A percentile compares a stretch with the other conserved stretches of the same genome.
These are phyloP conservation scores for Massospora cicadina DNA, from an alignment of 371 early-diverging fungal species.

Conservation along the genomic window DNA sequence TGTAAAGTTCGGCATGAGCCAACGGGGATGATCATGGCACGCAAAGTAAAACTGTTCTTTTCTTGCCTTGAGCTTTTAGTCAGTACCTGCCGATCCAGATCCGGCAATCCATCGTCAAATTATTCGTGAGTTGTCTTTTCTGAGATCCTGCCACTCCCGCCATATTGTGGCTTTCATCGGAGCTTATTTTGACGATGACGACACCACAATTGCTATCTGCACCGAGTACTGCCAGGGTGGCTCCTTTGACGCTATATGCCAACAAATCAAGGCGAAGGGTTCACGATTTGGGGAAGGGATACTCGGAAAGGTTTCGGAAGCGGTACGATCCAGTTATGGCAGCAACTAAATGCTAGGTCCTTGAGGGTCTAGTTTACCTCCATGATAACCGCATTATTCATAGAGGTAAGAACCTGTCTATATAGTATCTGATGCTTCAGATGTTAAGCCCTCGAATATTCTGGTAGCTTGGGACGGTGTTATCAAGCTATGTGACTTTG, in stretches of 20 bases:
- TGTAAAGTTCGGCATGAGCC: constrained; percentile 64
- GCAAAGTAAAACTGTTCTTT: constrained; percentile 39
- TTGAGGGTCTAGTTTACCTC: constrained; percentile 54
- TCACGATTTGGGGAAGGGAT: constrained; percentile 58
- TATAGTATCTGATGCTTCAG: constrained; percentile 17
- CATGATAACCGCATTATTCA: constrained; percentile 72
- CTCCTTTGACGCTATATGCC: constrained; percentile 61
- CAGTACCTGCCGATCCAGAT: constrained; percentile 44
- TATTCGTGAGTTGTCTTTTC: constrained; percentile 72
- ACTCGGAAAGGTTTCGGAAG: constrained; percentile 58
- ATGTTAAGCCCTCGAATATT: constrained; percentile 84
- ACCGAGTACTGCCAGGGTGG: constrained; percentile 88
- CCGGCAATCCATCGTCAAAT: constrained; percentile 63
- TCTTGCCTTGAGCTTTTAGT: constrained; percentile 18
- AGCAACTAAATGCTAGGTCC: constrained; percentile 22
- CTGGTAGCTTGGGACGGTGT: constrained; percentile 62
- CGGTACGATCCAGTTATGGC: constrained; percentile 22
- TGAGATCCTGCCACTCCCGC: constrained; percentile 74
- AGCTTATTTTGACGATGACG: constrained; percentile 75
- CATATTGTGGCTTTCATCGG: constrained; percentile 90
- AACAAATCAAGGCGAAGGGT: constrained; percentile 35
- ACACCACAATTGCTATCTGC: constrained; percentile 73
- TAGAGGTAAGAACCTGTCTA: constrained; percentile 26
- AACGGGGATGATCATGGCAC: constrained; percentile 73
- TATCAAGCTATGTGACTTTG: constrained; percentile 91